These are phyloP conservation scores for Trichoderma pleuroti DNA, from an alignment of 2,329 filamentous ascomycete genomes.

Conservation along the genomic window DNA sequence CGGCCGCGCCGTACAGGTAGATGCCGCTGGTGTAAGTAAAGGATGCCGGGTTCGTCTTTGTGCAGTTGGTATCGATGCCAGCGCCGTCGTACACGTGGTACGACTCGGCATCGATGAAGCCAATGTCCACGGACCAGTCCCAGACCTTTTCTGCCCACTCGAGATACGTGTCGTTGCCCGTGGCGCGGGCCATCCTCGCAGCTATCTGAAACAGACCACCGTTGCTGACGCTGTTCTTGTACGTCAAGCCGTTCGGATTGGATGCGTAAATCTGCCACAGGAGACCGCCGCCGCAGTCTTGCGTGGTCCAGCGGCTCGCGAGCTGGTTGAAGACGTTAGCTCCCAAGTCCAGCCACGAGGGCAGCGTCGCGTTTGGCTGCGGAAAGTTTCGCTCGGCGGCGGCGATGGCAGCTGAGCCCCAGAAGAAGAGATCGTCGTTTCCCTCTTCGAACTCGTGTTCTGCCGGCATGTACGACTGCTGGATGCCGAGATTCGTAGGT, in stretches of 20 bases:
- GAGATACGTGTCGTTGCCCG: slow-evolving; percentile 61
- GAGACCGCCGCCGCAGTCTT: slow-evolving; percentile 66
- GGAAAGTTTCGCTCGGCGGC: slow-evolving; percentile 68
- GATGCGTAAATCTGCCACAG: slow-evolving; percentile 77
- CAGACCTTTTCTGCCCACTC: slow-evolving; percentile 66
- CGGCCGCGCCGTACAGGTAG: slow-evolving; percentile 61
- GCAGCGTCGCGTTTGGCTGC: slow-evolving; percentile 52
- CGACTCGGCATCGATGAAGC: slow-evolving; percentile 50
- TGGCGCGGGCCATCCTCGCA: slow-evolving; percentile 68
- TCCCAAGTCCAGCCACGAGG: slow-evolving; percentile 64
- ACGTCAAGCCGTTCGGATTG: slow-evolving; percentile 71
- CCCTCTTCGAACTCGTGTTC: slow-evolving; percentile 58
- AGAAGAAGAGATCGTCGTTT: slow-evolving; percentile 74
- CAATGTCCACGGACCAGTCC: slow-evolving; percentile 58
- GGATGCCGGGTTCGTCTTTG: slow-evolving; percentile 48
- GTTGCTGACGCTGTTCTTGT: slow-evolving; percentile 81
- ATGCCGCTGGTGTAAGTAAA: slow-evolving; percentile 67
- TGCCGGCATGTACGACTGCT: slow-evolving; percentile 58
- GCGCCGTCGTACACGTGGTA: slow-evolving; percentile 62
- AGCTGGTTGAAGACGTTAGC: slow-evolving; percentile 72
- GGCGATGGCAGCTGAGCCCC: slow-evolving; percentile 64
- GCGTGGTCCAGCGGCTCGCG: slow-evolving; percentile 64
- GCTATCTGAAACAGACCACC: slow-evolving; percentile 80
- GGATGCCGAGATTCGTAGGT: slow-evolving; percentile 52
- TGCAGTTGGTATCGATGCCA: slow-evolving; percentile 53